Conservation (phyloP, 176 grass and related monocot genomes). For the Hsuehochloa calcarea region DNA sequence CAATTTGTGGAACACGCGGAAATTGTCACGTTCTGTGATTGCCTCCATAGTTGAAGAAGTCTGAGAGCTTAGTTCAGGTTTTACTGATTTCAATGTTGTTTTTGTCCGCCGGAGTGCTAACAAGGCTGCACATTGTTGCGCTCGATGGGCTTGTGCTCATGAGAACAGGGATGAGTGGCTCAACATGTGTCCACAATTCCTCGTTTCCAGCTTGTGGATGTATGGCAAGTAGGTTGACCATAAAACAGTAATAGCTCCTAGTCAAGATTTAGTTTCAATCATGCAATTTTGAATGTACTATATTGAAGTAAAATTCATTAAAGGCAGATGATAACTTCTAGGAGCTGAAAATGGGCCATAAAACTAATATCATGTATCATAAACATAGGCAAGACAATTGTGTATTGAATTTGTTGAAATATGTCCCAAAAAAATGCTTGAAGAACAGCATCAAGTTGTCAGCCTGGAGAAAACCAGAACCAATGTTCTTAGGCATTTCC, state of each 20-base stretch:
- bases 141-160: no score
- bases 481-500: constrained; percentile 4
- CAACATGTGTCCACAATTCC: no score
- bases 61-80: no score
- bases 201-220: not conserved
- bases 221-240: not conserved
- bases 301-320: not conserved
- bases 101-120: no score
- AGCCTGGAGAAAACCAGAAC: not conserved
- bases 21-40: no score
- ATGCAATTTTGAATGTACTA: not conserved
- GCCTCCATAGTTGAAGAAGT: no score
- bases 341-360: not conserved
- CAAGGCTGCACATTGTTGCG: no score
- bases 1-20: no score
- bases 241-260: not conserved
- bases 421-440: not conserved
- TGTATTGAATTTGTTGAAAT: not conserved
- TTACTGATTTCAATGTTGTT: no score
- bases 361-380: not conserved
- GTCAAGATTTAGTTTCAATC: not conserved
- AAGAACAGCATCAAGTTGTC: not conserved
- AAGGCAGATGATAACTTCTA: not conserved
- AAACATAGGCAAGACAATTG: not conserved
- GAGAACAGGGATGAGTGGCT: no score